These are phyloP conservation scores for Fusarium agapanthi DNA, from an alignment of 2,329 filamentous ascomycete genomes.

Conservation along the genomic window DNA sequence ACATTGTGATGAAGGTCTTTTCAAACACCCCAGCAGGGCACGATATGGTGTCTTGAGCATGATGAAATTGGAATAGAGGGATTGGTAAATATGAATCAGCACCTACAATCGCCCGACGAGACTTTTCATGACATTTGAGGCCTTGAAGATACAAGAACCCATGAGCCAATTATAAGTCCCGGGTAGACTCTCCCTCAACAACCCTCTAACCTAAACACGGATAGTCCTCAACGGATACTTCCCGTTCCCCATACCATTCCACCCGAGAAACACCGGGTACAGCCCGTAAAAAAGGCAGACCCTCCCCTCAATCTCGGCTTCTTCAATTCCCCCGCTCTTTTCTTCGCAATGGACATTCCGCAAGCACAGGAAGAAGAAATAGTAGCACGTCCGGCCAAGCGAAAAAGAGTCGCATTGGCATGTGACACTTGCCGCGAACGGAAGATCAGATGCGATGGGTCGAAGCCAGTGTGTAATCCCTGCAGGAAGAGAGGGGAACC, in stretches of 20 bases:
- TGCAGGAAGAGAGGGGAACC: neutral
- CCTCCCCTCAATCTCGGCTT: neutral
- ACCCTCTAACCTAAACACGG: neutral
- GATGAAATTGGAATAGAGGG: accelerated
- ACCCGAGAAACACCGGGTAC: neutral
- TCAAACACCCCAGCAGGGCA: neutral
- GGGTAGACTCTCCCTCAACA: accelerated
- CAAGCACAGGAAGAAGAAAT: neutral
- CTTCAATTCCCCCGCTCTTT: neutral
- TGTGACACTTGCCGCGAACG: constrained; percentile 7
- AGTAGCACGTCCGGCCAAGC: neutral
- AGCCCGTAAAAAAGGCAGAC: neutral
- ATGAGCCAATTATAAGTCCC: neutral
- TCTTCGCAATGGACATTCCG: neutral
- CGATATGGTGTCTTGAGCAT: neutral
- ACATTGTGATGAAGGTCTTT: neutral
- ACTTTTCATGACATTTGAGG: neutral
- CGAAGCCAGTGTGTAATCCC: neutral
- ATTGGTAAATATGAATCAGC: accelerated
- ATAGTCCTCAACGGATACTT: neutral
- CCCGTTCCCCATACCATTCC: neutral
- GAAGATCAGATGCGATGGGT: constrained; percentile 7
- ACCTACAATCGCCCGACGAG: accelerated
- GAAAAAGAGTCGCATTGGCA: constrained; percentile 8
- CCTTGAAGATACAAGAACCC: neutral